Percentiles rank a stretch among this genome's conserved stretches.
phyloP scores from a whole-genome alignment of 2,329 filamentous ascomycete species.

The Colletotrichum camelliae region DNA sequence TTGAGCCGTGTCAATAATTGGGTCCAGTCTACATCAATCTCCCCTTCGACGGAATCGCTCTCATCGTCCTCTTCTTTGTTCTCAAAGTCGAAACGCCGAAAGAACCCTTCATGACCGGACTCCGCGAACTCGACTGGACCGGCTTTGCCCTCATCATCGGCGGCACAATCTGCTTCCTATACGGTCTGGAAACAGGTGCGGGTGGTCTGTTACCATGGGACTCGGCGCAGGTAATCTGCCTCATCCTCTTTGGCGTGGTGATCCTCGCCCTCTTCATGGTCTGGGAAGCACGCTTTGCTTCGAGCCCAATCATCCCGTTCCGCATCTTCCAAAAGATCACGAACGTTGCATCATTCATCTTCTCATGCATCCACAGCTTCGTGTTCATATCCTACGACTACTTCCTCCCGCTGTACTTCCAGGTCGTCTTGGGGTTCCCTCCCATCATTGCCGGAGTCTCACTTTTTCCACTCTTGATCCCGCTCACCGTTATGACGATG shows the following conservation, averaged over 20 bases:
- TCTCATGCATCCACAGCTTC: slow-evolving; percentile 38
- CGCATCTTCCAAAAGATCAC: slow-evolving; percentile 53
- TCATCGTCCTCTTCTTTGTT: slow-evolving; percentile 29
- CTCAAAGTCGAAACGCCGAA: slow-evolving; percentile 63
- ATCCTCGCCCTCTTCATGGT: slow-evolving; percentile 50
- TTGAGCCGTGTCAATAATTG: neutral
- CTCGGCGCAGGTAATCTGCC: slow-evolving; percentile 56
- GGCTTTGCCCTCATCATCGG: slow-evolving; percentile 62
- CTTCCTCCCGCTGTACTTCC: slow-evolving; percentile 67
- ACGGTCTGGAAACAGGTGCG: slow-evolving; percentile 65
- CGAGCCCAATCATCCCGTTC: slow-evolving; percentile 63
- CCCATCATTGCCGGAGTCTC: slow-evolving; percentile 55
- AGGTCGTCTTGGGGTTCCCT: slow-evolving; percentile 57
- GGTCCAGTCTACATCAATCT: slow-evolving; percentile 47
- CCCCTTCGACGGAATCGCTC: slow-evolving; percentile 44
- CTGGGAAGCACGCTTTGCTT: slow-evolving; percentile 59
- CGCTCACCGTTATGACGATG: slow-evolving; percentile 18
- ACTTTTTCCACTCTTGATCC: slow-evolving; percentile 54
- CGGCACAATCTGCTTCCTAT: slow-evolving; percentile 62
- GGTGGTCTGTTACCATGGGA: slow-evolving; percentile 55
- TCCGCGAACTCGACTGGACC: slow-evolving; percentile 55
- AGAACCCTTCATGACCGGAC: slow-evolving; percentile 56
- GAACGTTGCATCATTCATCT: slow-evolving; percentile 52
- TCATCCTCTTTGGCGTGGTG: slow-evolving; percentile 54
- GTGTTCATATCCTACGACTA: slow-evolving; percentile 63